Percentiles rank a stretch among this genome's conserved stretches.
Conservation (phyloP, 2,329 filamentous ascomycete species). For the Cordyceps farinosa region DNA sequence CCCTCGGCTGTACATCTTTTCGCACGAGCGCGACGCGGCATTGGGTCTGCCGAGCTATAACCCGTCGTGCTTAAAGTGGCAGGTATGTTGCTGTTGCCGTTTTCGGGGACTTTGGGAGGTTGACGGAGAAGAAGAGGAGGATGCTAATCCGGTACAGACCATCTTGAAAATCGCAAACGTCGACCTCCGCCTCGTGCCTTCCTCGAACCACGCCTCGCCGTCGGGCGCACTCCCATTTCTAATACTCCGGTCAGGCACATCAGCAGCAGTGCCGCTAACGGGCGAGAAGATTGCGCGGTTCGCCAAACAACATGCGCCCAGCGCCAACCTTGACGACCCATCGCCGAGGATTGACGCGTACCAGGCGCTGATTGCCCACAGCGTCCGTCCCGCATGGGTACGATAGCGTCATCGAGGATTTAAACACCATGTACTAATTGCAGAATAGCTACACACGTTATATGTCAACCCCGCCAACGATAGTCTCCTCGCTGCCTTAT, state of each 20-base stretch:
- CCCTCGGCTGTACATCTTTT: conserved; percentile 73
- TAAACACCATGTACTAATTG: too few species aligned
- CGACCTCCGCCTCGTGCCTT: conserved; percentile 62
- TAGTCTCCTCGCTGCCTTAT: conserved; percentile 64
- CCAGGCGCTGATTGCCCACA: conserved; percentile 69
- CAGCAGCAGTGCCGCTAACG: conserved; percentile 36
- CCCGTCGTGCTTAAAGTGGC: conserved; percentile 92
- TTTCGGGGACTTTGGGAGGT: background rate
- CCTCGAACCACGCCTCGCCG: conserved; percentile 91
- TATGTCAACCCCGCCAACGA: conserved; percentile 73
- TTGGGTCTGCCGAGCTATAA: conserved; percentile 74
- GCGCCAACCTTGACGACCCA: conserved; percentile 40
- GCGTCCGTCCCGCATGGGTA: conserved; percentile 84
- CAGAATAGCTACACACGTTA: conserved; percentile 65
- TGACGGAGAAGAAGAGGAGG: background rate
- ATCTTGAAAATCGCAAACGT: conserved; percentile 76
- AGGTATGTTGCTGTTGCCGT: conserved; percentile 54
- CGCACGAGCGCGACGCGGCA: conserved; percentile 58
- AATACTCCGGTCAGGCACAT: conserved; percentile 34
- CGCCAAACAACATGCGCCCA: conserved; percentile 46
- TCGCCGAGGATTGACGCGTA: conserved; percentile 69
- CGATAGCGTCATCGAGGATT: too few species aligned
- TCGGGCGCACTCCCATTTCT: conserved; percentile 86
- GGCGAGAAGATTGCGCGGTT: conserved; percentile 65
- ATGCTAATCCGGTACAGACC: conserved; percentile 49